Evolutionary conservation across 1,139 yeast genomes (phyloP), one percentile per base, ranked within the genome.

Genomic region (Hansenula lynferdii): DNA sequence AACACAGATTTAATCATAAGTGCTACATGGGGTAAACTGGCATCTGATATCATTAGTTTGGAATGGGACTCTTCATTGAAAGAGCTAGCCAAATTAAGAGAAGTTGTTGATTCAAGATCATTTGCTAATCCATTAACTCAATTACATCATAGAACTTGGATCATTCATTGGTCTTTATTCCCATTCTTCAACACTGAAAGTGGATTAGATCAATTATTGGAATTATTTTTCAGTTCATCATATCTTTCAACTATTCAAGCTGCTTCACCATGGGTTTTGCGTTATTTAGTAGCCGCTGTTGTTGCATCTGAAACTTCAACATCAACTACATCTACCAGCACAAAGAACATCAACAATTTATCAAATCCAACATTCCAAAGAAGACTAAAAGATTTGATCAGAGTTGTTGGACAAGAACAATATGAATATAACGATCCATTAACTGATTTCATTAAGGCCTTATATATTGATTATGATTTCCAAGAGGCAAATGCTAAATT

Each of bases 1-100:
- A 70, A 76, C 52, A 60, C 61, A 43, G 70, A 72, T 22, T 58
- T 70, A 43, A 67, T 71, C 42, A 57, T 71, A 35, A 72, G 75
- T 40, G 79, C 82, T 19, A 74, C 80, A n/a, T 77, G 82, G 80
- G 82, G 82, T 53, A 72, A 72, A 51, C 60, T 77, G 15, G 80
- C 83, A 1, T 66, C 76, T 30, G 80, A 75, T 47, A 74, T 78
- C 44, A 62, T 76, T 44, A 64, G 71, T 28, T 58, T 68, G 42
- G 70, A 76, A 43, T 72, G 76, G 74, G 68, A 63, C 22, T 67
- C 68, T 33, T 75, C 80, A 3, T 53, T 67, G 28, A 76, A 71
- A 45, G 80, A 75, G 54, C 58, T 77, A 40, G 61, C 60, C 42
- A 72, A 71, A 53, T 61, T 77, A 38, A 70, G 80, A 49, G 83